Evolutionary conservation across 1,139 yeast genomes (phyloP).

Genomic region (Yamadazyma epiphylla): DNA sequence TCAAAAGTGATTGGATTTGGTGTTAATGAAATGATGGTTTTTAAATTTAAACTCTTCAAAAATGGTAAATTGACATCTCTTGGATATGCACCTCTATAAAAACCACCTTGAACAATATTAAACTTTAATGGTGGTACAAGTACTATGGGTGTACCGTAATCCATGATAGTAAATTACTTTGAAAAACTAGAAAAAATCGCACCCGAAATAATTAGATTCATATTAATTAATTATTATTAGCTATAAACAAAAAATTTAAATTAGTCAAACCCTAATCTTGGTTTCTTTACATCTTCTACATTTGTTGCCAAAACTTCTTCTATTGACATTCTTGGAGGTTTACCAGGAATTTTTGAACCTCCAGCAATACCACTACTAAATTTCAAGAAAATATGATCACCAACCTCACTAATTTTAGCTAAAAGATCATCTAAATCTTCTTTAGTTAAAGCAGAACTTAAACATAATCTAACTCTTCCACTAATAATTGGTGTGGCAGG

Average conservation of each 20-base stretch:
- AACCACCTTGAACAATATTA: slow-evolving; percentile 61
- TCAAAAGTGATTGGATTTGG: slow-evolving; percentile 65
- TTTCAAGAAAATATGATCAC: slow-evolving; percentile 72
- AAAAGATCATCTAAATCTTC: slow-evolving; percentile 86
- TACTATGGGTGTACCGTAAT: slow-evolving; percentile 27
- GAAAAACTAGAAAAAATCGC: no score
- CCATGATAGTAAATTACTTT: slow-evolving; percentile 11
- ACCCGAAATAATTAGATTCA: no score
- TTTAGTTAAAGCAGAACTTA: slow-evolving; percentile 87
- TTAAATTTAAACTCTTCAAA: slow-evolving; percentile 60
- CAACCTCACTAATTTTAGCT: slow-evolving; percentile 70
- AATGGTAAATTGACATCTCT: slow-evolving; percentile 71
- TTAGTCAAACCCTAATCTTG: slow-evolving; percentile 3
- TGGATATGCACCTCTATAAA: slow-evolving; percentile 87
- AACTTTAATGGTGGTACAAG: slow-evolving; percentile 81
- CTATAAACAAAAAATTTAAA: no score
- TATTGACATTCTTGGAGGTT: slow-evolving; percentile 69
- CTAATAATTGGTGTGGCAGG: slow-evolving; percentile 95
- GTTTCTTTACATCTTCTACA: slow-evolving; percentile 48
- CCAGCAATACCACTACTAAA: slow-evolving; percentile 77
- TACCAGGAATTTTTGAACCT: slow-evolving; percentile 53
- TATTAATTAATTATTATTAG: no score
- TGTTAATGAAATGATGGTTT: slow-evolving; percentile 73
- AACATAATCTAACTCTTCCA: slow-evolving; percentile 89
- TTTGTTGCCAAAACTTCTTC: slow-evolving; percentile 74